Evolutionary conservation across 179 eudicot species (phyloP).

Genomic region (Beta lomatogona): DNA sequence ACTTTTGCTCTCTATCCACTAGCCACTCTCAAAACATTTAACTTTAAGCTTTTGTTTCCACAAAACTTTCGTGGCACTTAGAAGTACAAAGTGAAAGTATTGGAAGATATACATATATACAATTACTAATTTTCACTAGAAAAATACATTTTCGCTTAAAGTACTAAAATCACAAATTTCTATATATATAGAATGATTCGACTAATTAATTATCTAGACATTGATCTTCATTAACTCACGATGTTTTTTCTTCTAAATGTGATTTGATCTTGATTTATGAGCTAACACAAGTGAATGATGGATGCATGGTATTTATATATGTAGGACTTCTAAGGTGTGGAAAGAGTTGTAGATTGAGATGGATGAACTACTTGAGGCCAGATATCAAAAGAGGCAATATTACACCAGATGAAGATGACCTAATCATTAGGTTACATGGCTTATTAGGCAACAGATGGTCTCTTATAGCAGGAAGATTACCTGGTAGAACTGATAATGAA

Average conservation of each 20-base stretch:
- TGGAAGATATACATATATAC: neutral
- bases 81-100: neutral
- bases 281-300: conserved; percentile 4
- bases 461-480: conserved; percentile 57
- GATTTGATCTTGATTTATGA: conserved; percentile 18
- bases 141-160: neutral
- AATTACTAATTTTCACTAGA: neutral
- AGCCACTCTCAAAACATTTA: no score
- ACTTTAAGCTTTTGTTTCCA: no score
- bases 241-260: conserved; percentile 12
- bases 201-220: neutral
- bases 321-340: conserved; percentile 61
- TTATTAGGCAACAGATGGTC: conserved; percentile 85
- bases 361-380: conserved; percentile 70
- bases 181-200: conserved; percentile 5
- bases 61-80: no score
- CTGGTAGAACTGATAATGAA: conserved; percentile 75
- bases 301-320: neutral
- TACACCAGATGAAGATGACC: conserved; percentile 60
- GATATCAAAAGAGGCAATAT: conserved; percentile 71
- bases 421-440: conserved; percentile 56
- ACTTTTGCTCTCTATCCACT: no score
- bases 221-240: neutral
- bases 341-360: conserved; percentile 64
- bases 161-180: neutral